Percentiles rank a stretch among this genome's conserved stretches.
Evolutionary conservation across 495 filamentous ascomycete genomes (phyloP).

Genomic region (Penicillium longicatenatum): DNA sequence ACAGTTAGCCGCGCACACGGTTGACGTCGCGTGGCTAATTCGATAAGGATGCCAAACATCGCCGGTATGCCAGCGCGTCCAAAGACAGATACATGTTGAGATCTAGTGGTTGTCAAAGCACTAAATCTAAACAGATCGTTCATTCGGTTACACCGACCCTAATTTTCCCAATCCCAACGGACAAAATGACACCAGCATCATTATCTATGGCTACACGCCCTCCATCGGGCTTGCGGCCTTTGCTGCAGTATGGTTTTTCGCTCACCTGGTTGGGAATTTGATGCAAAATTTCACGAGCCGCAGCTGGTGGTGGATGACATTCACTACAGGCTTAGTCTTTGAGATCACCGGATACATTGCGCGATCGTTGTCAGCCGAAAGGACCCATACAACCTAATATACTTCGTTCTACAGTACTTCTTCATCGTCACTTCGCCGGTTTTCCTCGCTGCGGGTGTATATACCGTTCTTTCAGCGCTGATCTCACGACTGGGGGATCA

Average conservation of each 20-base stretch:
- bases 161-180: constrained; percentile 15
- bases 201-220: constrained; percentile 23
- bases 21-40: not conserved
- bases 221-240: constrained; percentile 18
- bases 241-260: constrained; percentile 18
- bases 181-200: constrained; percentile 12
- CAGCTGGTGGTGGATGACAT: constrained; percentile 36
- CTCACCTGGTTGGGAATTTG: constrained; percentile 15
- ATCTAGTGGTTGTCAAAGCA: no score
- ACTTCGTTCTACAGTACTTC: constrained; percentile 60
- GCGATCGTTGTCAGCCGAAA: constrained; percentile 39
- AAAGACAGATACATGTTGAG: no score
- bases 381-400: constrained; percentile 51
- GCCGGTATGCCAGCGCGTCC: no score
- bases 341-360: constrained; percentile 50
- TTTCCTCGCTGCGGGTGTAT: constrained; percentile 55
- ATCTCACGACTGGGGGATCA: constrained; percentile 31
- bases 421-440: constrained; percentile 60
- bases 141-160: constrained; percentile 19
- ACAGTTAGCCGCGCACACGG: not conserved
- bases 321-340: constrained; percentile 50
- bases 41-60: not conserved
- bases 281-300: constrained; percentile 11
- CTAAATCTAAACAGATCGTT: not conserved
- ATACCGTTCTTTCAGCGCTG: constrained; percentile 48